These are phyloP conservation scores for Exserohilum rostratum DNA, from an alignment of 2,329 filamentous ascomycete genomes.

Conservation along the genomic window DNA sequence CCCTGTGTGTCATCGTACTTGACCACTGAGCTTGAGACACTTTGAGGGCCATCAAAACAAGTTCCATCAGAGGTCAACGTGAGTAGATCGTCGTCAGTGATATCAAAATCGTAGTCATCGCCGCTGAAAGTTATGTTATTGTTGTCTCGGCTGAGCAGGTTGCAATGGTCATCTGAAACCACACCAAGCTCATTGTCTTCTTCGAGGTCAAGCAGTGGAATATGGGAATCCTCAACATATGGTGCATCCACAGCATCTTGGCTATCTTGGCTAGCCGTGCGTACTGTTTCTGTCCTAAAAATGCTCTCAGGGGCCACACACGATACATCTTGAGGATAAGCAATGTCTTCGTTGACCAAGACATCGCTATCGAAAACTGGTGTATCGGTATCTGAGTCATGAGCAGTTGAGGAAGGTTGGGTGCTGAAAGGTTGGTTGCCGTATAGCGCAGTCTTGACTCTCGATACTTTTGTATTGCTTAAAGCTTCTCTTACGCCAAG, in stretches of 20 bases:
- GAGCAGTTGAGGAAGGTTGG: not conserved
- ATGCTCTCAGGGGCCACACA: not conserved
- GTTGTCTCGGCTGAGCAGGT: not conserved
- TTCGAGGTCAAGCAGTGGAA: not conserved
- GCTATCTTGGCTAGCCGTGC: slow-evolving; percentile 1
- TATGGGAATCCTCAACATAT: not conserved
- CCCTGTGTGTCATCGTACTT: not conserved
- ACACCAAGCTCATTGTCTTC: not conserved
- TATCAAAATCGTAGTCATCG: slow-evolving; percentile 29
- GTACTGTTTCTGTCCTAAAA: not conserved
- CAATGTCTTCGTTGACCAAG: not conserved
- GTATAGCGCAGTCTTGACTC: not conserved
- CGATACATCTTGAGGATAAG: not conserved
- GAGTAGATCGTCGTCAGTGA: slow-evolving; percentile 35
- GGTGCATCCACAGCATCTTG: slow-evolving; percentile 1
- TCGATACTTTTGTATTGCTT: not conserved
- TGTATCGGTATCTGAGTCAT: not conserved
- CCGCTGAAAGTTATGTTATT: not conserved
- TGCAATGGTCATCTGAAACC: not conserved
- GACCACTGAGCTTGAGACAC: slow-evolving; percentile 3
- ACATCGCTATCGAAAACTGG: not conserved
- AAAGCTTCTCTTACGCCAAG: slow-evolving; percentile 22
- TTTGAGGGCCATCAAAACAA: not conserved
- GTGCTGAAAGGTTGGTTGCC: no score
- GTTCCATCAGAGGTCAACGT: slow-evolving; percentile 14